phyloP scores from a whole-genome alignment of 495 filamentous ascomycete genomes.

The Penicillium argentinense region DNA sequence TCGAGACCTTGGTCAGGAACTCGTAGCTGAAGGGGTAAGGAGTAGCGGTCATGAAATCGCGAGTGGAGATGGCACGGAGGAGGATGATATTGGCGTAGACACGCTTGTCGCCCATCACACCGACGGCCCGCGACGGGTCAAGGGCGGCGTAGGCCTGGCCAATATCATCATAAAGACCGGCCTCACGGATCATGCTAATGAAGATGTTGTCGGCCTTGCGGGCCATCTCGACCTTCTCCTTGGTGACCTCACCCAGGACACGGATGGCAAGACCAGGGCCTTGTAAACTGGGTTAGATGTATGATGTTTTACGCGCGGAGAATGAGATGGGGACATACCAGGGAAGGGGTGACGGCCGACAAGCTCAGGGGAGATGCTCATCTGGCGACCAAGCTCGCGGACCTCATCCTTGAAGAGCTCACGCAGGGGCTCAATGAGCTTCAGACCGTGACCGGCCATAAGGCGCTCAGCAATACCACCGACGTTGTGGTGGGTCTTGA shows the following conservation, averaged over 20 bases:
- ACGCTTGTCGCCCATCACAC: conserved; percentile 26
- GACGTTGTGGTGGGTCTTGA: not conserved
- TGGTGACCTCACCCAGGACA: conserved; percentile 84
- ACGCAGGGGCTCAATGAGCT: conserved; percentile 77
- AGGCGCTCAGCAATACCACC: no score
- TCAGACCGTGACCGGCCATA: no score
- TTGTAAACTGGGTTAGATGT: no score
- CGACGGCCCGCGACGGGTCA: conserved; percentile 19
- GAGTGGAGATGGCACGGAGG: conserved; percentile 22
- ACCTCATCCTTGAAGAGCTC: conserved; percentile 82
- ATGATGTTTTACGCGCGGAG: no score
- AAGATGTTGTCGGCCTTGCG: conserved; percentile 81
- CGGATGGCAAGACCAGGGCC: conserved; percentile 85
- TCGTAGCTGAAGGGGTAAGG: not conserved
- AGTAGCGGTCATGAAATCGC: conserved; percentile 24
- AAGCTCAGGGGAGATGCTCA: conserved; percentile 74
- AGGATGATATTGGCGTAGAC: conserved; percentile 26
- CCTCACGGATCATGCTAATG: conserved; percentile 80
- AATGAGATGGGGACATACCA: no score
- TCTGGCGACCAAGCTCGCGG: conserved; percentile 66
- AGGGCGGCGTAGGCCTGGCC: conserved; percentile 81
- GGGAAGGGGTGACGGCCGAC: conserved; percentile 86
- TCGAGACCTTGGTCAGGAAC: not conserved
- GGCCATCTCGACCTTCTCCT: conserved; percentile 75
- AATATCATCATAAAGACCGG: conserved; percentile 73